These are phyloP conservation scores for Mucor racemosus DNA, from an alignment of 371 early-diverging fungal genomes.

Conservation along the genomic window DNA sequence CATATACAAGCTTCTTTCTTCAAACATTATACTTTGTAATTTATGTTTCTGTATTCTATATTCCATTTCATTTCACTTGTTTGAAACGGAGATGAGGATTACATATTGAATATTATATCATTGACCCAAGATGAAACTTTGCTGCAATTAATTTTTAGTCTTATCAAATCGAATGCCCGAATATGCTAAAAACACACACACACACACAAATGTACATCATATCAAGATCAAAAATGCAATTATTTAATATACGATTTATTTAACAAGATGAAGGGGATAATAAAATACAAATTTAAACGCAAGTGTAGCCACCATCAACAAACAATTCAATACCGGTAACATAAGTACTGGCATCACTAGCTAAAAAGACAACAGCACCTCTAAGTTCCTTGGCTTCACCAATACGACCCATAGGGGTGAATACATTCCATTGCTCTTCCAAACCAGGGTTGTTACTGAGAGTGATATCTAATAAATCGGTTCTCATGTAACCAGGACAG, in stretches of 20 bases:
- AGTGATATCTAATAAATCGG: conserved; percentile 49
- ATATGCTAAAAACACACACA: too few relatives aligned
- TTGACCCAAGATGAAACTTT: not conserved
- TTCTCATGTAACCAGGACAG: conserved; percentile 52
- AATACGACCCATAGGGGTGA: conserved; percentile 54
- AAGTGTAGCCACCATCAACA: conserved; percentile 57
- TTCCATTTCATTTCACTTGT: not conserved
- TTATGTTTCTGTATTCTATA: not conserved
- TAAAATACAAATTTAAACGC: conserved; percentile 31
- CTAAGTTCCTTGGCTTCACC: conserved; percentile 71
- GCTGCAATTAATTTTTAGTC: not conserved
- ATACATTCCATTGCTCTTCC: conserved; percentile 36
- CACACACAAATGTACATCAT: too few relatives aligned
- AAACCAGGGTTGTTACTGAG: conserved; percentile 37
- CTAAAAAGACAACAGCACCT: conserved; percentile 73
- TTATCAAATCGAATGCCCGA: not conserved
- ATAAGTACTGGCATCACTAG: conserved; percentile 67
- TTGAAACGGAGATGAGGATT: not conserved
- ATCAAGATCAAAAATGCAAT: not conserved
- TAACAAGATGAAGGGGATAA: not conserved
- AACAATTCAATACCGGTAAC: conserved; percentile 59
- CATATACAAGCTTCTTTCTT: too few relatives aligned
- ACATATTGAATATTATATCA: not conserved
- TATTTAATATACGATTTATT: not conserved
- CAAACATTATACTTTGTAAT: not conserved